Percentiles rank a stretch among this genome's conserved stretches.
phyloP scores from a whole-genome alignment of 2,329 filamentous ascomycete genomes.

The Hypoxylon rubiginosum region DNA sequence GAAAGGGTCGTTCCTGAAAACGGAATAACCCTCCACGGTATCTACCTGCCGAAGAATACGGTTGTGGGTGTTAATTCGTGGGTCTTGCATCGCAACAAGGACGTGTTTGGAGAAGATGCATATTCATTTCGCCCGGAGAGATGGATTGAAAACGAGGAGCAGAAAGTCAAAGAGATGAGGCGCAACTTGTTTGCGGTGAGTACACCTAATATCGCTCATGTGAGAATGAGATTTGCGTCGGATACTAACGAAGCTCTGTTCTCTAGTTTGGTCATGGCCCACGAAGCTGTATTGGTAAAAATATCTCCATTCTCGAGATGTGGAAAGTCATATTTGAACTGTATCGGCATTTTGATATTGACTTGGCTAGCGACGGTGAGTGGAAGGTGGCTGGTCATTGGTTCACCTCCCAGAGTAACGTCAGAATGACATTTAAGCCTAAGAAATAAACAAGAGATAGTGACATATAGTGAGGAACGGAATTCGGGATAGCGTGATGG shows the following conservation, averaged over 20 bases:
- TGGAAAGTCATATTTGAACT: slow-evolving; percentile 4
- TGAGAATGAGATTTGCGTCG: background rate
- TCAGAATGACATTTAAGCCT: slow-evolving; percentile 24
- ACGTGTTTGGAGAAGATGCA: slow-evolving; percentile 53
- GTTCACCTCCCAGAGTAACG: slow-evolving; percentile 13
- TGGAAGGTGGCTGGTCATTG: slow-evolving; percentile 18
- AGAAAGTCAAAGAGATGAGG: slow-evolving; percentile 48
- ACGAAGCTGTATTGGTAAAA: slow-evolving; percentile 60
- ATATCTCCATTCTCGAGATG: slow-evolving; percentile 21
- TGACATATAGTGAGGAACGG: too few species aligned
- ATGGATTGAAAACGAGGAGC: slow-evolving; percentile 53
- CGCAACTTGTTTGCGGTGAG: slow-evolving; percentile 37
- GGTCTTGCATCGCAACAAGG: slow-evolving; percentile 53
- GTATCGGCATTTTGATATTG: slow-evolving; percentile 18
- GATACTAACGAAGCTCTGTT: background rate
- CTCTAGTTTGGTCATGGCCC: background rate
- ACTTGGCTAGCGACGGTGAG: slow-evolving; percentile 34
- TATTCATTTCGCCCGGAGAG: slow-evolving; percentile 57
- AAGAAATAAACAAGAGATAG: background rate
- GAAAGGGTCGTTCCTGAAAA: slow-evolving; percentile 62
- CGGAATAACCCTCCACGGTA: slow-evolving; percentile 57
- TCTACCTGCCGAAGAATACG: slow-evolving; percentile 51
- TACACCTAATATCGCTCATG: background rate
- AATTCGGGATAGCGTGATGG: too few species aligned
- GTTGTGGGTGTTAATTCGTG: slow-evolving; percentile 55